phyloP scores from a whole-genome alignment of 495 filamentous ascomycete genomes.

The Aspergillus egyptiacus region DNA sequence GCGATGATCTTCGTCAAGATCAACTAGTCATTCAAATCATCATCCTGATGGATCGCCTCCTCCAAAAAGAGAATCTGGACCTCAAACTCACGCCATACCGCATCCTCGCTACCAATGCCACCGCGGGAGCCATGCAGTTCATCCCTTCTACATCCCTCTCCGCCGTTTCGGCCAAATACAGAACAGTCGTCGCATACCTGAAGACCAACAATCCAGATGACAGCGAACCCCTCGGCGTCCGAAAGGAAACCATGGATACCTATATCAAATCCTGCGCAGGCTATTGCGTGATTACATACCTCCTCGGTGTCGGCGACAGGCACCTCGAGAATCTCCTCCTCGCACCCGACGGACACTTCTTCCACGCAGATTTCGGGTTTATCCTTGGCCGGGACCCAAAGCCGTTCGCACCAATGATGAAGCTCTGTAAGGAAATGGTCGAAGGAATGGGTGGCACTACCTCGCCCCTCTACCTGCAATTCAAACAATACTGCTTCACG shows the following conservation, averaged over 20 bases:
- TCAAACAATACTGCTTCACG: conserved; percentile 93
- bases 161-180: conserved; percentile 72
- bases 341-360: conserved; percentile 85
- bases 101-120: conserved; percentile 86
- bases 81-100: conserved; percentile 93
- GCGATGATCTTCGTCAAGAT: conserved; percentile 94
- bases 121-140: conserved; percentile 87
- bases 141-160: conserved; percentile 80
- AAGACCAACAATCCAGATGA: conserved; percentile 86
- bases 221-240: conserved; percentile 73
- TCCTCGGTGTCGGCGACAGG: conserved; percentile 94
- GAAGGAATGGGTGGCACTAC: conserved; percentile 90
- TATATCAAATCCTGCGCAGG: conserved; percentile 95
- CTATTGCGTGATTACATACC: conserved; percentile 98
- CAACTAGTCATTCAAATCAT: conserved; percentile 98
- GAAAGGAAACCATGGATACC: conserved; percentile 88
- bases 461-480: conserved; percentile 73
- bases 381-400: conserved; percentile 97
- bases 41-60: conserved; percentile 92
- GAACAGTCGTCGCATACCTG: conserved; percentile 79
- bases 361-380: conserved; percentile 97
- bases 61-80: conserved; percentile 95
- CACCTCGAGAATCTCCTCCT: conserved; percentile 95
- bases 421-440: conserved; percentile 96
- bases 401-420: conserved; percentile 94